Percentiles rank a stretch among this genome's conserved stretches.
Evolutionary conservation across 140 eudicot genomes (phyloP).

Genomic region (Oenanthe javanica): DNA sequence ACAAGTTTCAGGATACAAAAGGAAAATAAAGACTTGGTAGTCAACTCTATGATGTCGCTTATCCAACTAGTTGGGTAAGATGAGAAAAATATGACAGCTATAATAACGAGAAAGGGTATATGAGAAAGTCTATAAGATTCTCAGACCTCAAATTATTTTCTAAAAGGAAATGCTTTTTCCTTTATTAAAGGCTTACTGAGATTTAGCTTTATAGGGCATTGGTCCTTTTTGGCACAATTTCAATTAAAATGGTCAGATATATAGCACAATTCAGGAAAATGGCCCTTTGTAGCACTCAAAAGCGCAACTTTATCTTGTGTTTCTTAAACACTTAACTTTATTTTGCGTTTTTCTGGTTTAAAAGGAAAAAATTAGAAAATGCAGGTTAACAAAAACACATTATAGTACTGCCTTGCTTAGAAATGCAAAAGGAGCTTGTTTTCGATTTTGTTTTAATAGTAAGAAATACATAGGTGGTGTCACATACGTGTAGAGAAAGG

Average conservation of each 20-base stretch:
- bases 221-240: too few species aligned
- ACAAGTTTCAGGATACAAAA: background rate
- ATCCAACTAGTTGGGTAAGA: background rate
- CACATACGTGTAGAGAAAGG: background rate
- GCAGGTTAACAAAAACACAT: too few species aligned
- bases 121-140: background rate
- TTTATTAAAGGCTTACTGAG: background rate
- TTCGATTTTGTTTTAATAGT: background rate
- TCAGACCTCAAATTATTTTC: background rate
- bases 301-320: too few species aligned
- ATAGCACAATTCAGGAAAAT: too few species aligned
- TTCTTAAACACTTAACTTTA: too few species aligned
- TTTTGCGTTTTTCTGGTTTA: too few species aligned
- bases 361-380: too few species aligned
- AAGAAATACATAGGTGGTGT: conserved; percentile 8
- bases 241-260: too few species aligned
- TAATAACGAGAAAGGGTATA: background rate
- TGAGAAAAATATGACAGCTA: background rate
- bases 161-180: background rate
- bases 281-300: too few species aligned
- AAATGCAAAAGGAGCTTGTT: too few species aligned
- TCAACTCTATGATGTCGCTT: background rate
- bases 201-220: too few species aligned
- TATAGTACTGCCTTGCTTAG: too few species aligned
- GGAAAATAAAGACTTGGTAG: background rate